Evolutionary conservation across 2,329 filamentous ascomycete genomes (phyloP).

Genomic region (Talaromyces sp.): DNA sequence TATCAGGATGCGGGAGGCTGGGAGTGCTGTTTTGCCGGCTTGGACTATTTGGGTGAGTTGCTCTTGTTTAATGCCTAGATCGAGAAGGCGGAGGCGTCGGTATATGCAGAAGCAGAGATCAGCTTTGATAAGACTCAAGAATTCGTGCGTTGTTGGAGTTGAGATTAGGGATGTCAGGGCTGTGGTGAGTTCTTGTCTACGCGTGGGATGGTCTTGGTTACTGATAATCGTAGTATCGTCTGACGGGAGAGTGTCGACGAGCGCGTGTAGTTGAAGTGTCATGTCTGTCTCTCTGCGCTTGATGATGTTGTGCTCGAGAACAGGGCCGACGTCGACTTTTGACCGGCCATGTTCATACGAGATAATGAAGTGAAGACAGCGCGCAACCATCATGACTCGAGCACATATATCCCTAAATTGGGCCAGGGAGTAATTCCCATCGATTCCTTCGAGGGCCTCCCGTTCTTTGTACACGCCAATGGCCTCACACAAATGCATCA

Average conservation of each 20-base stretch:
- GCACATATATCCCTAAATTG: conserved; percentile 23
- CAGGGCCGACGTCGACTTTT: conserved; percentile 24
- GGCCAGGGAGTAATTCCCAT: conserved; percentile 1
- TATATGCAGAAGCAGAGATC: conserved; percentile 38
- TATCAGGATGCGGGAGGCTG: conserved; percentile 34
- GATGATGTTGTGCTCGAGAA: conserved; percentile 19
- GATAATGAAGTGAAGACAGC: conserved; percentile 30
- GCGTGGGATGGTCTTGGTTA: conserved; percentile 11
- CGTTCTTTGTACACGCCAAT: conserved; percentile 30
- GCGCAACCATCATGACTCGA: conserved; percentile 30
- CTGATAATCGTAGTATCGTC: conserved; percentile 8
- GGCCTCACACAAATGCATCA: conserved; percentile 56
- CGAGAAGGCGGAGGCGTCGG: conserved; percentile 41
- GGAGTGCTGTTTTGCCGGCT: conserved; percentile 34
- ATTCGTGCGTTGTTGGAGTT: conserved; percentile 26
- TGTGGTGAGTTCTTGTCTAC: conserved; percentile 15
- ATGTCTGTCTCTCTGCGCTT: conserved; percentile 19
- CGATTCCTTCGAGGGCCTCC: conserved; percentile 21
- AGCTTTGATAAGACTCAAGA: conserved; percentile 30
- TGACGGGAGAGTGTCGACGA: conserved; percentile 17
- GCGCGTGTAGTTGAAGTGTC: conserved; percentile 21
- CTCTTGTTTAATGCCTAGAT: conserved; percentile 35
- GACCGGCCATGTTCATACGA: conserved; percentile 36
- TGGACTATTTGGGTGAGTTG: conserved; percentile 36
- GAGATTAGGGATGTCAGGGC: conserved; percentile 20